Evolutionary conservation across 1,284 basidiomycete species (phyloP).

Genomic region (Ustilago trichophora): DNA sequence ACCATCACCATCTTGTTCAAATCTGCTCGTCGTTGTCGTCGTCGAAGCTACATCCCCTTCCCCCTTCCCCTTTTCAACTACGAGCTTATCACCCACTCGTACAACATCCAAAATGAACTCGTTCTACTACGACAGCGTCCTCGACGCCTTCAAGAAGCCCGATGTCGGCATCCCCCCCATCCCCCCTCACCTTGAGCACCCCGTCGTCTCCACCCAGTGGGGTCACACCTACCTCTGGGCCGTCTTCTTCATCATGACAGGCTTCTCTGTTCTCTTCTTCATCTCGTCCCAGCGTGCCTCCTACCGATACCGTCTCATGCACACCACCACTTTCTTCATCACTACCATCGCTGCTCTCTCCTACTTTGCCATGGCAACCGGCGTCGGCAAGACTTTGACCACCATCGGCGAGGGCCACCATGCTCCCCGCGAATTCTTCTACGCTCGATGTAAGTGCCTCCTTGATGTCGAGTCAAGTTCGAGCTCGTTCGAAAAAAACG

Average conservation of each 20-base stretch:
- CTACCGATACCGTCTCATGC: conserved; percentile 57
- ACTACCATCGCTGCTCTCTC: conserved; percentile 48
- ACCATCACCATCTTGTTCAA: neutral
- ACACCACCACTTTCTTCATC: conserved; percentile 56
- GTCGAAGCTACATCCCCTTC: neutral
- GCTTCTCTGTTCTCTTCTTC: conserved; percentile 49
- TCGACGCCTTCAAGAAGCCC: conserved; percentile 47
- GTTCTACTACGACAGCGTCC: conserved; percentile 53
- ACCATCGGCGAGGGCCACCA: conserved; percentile 25
- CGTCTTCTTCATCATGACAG: conserved; percentile 54
- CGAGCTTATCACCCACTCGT: neutral
- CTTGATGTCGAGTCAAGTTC: too few species aligned
- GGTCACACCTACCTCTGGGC: conserved; percentile 56
- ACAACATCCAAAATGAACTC: conserved; percentile 34
- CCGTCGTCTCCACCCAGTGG: conserved; percentile 41
- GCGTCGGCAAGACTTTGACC: conserved; percentile 45
- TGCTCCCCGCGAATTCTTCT: conserved; percentile 47
- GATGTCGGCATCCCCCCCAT: conserved; percentile 51
- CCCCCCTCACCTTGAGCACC: conserved; percentile 49
- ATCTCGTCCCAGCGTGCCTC: conserved; percentile 51
- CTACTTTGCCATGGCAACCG: conserved; percentile 60
- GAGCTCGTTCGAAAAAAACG: too few species aligned
- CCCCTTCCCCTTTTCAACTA: neutral
- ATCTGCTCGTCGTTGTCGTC: neutral
- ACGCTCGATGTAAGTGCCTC: conserved; percentile 42